phyloP scores from a whole-genome alignment of 2,329 filamentous ascomycete species.

The Diaporthe aspalathi region DNA sequence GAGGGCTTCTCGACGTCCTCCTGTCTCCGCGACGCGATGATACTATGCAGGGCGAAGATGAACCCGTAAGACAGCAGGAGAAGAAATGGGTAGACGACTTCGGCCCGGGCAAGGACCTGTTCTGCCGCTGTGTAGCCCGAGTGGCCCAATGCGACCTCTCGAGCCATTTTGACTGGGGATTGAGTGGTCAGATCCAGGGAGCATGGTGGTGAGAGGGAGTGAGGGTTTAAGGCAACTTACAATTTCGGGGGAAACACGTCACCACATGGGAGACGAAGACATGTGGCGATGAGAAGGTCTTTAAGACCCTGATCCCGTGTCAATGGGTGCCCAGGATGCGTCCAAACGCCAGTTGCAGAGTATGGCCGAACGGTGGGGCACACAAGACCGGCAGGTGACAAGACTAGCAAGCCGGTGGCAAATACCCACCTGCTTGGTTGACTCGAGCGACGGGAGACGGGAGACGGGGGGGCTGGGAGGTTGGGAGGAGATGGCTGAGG shows the following conservation, averaged over 20 bases:
- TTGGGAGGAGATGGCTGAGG: constrained; percentile 24
- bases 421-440: constrained; percentile 35
- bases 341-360: constrained; percentile 38
- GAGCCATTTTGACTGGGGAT: constrained; percentile 35
- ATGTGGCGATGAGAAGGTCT: constrained; percentile 40
- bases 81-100: constrained; percentile 64
- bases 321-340: constrained; percentile 36
- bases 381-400: constrained; percentile 36
- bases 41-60: constrained; percentile 63
- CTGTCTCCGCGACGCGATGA: constrained; percentile 62
- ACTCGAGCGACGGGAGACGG: constrained; percentile 18
- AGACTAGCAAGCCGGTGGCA: constrained; percentile 40
- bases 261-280: constrained; percentile 38
- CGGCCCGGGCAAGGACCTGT: constrained; percentile 57
- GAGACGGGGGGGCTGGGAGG: background rate
- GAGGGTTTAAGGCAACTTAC: constrained; percentile 32
- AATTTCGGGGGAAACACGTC: constrained; percentile 33
- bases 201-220: background rate
- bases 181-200: constrained; percentile 15
- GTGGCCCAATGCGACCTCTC: constrained; percentile 27
- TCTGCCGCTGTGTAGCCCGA: constrained; percentile 51
- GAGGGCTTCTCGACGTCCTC: constrained; percentile 60
- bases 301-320: constrained; percentile 40
- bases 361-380: constrained; percentile 41
- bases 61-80: constrained; percentile 64